Evolutionary conservation across 108 stramenopile genomes (phyloP), one percentile per base, ranked within the genome.

Genomic region (Chaetoceros tenuissimus): DNA sequence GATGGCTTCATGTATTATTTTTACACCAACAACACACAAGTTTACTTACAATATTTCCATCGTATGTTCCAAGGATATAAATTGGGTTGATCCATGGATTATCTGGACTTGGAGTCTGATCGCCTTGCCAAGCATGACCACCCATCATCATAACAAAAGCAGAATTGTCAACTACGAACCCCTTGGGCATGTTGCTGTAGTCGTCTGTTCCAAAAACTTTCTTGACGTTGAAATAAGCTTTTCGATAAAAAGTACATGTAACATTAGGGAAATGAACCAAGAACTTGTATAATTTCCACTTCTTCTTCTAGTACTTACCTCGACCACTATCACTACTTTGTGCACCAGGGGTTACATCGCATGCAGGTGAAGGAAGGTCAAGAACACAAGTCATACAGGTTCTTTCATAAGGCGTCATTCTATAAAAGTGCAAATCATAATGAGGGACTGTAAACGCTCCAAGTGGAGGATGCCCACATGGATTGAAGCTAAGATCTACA

Each of bases 391-490:
- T 40, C 34, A 40, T 40, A 13, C 34, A 40, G 13, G 34, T 40
- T 10, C 34, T 5, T 10, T 40, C 5, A 10, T 40, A 10, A 10
- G 34, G 34, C 5, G 8, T 13, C 8, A 40, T 13, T 40, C 8
- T 40, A 13, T 40, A 40, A 40, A 40, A 10, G 34, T 40, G 34
- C 5, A 40, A 13, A 40, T 40, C 34, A 13, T 40, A 40, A 40
- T 40, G 34, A 13, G 34, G 34, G 34, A 40, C 34, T 10, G 34
- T 40, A 40, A 40, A 40, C 34, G 13, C 34, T 40, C 34, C 34
- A 40, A 40, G 34, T 10, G 54, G 54, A 13, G 54, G 54, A 30
- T 55, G 54, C 5, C 54, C 54, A 43, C 54, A 55, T 3, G 54
- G 54, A 43, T 55, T 55, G 20, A 31, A 55, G 18, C 28, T 25